These are phyloP conservation scores for Alternaria consortialis DNA, from an alignment of 2,329 filamentous ascomycete genomes.

Conservation along the genomic window DNA sequence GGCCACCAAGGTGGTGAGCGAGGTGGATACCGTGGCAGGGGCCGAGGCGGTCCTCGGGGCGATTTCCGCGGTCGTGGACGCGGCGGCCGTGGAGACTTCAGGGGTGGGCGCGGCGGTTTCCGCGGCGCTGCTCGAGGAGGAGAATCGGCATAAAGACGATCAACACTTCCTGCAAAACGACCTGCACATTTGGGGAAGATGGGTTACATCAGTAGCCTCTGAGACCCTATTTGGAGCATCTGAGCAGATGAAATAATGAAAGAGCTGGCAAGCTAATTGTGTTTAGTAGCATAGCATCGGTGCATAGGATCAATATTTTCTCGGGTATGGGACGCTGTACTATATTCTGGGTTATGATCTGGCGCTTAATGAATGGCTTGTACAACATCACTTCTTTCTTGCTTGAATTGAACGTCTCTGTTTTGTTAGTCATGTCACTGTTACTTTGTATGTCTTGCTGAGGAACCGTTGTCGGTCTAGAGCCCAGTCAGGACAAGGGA, in stretches of 20 bases:
- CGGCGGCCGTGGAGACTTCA: constrained; percentile 54
- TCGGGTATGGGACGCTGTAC: constrained; percentile 43
- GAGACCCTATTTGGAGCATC: constrained; percentile 31
- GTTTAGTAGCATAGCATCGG: constrained; percentile 52
- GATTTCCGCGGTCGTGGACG: constrained; percentile 53
- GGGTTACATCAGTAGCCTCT: constrained; percentile 8
- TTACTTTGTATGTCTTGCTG: not conserved
- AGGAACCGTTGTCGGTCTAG: not conserved
- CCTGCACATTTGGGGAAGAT: not conserved
- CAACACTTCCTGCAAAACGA: constrained; percentile 11
- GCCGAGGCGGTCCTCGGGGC: constrained; percentile 53
- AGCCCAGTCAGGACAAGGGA: constrained; percentile 1
- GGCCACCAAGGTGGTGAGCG: constrained; percentile 55
- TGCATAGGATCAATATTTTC: constrained; percentile 40
- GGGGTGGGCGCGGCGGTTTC: constrained; percentile 55
- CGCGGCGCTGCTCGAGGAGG: constrained; percentile 40
- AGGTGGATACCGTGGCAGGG: constrained; percentile 65
- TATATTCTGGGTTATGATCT: constrained; percentile 40
- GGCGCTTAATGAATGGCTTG: constrained; percentile 37
- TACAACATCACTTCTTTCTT: constrained; percentile 15
- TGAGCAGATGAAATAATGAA: constrained; percentile 32
- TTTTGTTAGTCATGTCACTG: not conserved
- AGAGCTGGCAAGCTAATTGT: constrained; percentile 40
- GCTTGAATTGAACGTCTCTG: not conserved
- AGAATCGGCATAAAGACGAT: constrained; percentile 29